Conservation (phyloP, 176 grass and related monocot species). For the Eragrostis nindensis region DNA sequence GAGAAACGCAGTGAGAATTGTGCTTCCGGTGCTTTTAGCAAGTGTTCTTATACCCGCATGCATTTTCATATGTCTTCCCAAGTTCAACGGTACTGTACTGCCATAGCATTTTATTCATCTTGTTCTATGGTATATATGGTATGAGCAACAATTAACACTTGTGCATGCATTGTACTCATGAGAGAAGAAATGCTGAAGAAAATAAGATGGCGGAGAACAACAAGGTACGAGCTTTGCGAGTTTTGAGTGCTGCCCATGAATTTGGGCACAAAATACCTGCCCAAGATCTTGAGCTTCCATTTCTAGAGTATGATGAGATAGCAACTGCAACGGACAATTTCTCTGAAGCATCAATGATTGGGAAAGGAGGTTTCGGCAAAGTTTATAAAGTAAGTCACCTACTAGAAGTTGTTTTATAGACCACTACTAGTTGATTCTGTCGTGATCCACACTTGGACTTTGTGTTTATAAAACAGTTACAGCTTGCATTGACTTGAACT, state of each 20-base stretch:
- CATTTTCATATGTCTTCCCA: background rate
- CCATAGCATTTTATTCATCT: background rate
- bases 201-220: background rate
- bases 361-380: slow-evolving; percentile 54
- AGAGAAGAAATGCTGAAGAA: background rate
- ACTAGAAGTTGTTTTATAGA: background rate
- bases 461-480: background rate
- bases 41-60: background rate
- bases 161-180: background rate
- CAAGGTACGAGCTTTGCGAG: background rate
- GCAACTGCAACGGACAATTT: slow-evolving; percentile 40
- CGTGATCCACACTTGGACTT: background rate
- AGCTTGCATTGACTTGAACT: background rate
- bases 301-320: slow-evolving; percentile 40
- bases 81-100: background rate
- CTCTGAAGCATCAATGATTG: slow-evolving; percentile 38
- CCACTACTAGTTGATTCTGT: background rate
- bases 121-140: background rate
- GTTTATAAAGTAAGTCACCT: slow-evolving; percentile 57
- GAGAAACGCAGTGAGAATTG: background rate
- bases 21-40: background rate
- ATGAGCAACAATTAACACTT: background rate
- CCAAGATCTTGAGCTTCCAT: slow-evolving; percentile 32
- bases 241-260: background rate
- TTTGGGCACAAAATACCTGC: background rate